phyloP scores from a whole-genome alignment of 2,329 filamentous ascomycete genomes.

The Fusarium sp. region DNA sequence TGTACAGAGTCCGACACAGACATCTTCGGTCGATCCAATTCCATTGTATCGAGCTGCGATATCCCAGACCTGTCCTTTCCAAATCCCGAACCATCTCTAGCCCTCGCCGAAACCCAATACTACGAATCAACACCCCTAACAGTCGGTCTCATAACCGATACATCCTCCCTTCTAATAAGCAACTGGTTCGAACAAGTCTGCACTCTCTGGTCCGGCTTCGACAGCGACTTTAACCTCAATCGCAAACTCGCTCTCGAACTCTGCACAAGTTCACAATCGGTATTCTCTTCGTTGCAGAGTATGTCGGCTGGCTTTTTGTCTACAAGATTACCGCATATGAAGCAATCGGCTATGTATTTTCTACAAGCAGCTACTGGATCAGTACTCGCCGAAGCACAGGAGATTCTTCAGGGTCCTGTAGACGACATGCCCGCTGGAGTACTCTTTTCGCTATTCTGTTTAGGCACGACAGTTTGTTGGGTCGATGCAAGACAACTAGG shows the following conservation, averaged over 20 bases:
- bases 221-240: conserved; percentile 54
- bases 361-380: conserved; percentile 50
- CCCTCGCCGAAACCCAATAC: conserved; percentile 24
- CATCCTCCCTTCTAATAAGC: conserved; percentile 50
- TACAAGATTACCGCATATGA: conserved; percentile 51
- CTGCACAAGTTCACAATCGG: conserved; percentile 52
- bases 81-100: conserved; percentile 5
- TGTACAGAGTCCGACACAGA: conserved; percentile 29
- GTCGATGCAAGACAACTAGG: conserved; percentile 51
- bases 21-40: conserved; percentile 18
- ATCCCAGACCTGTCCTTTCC: conserved; percentile 3
- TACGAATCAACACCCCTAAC: conserved; percentile 26
- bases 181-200: conserved; percentile 56
- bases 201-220: conserved; percentile 55
- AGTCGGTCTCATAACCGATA: conserved; percentile 44
- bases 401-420: conserved; percentile 36
- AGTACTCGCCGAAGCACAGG: conserved; percentile 50
- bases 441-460: conserved; percentile 53
- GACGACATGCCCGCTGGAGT: conserved; percentile 49
- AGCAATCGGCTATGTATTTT: conserved; percentile 49
- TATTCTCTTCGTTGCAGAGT: conserved; percentile 54
- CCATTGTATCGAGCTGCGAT: conserved; percentile 2
- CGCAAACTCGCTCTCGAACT: conserved; percentile 52
- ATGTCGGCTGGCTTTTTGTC: conserved; percentile 55
- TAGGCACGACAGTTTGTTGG: conserved; percentile 56